Evolutionary conservation across 176 grass and related monocot species (phyloP).

Genomic region (Triticum dicoccoides): DNA sequence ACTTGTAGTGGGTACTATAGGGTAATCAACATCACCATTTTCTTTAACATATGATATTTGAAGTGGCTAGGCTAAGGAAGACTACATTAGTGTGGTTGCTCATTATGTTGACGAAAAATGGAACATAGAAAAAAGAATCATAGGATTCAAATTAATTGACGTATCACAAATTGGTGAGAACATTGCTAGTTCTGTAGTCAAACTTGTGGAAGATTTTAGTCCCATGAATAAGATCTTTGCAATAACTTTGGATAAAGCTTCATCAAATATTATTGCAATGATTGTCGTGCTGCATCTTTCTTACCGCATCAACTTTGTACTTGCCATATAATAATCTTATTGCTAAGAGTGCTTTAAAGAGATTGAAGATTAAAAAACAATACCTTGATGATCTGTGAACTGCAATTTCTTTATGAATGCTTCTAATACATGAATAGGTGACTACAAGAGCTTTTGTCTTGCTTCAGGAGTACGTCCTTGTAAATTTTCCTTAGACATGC

Average conservation of each 20-base stretch:
- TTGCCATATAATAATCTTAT: neutral
- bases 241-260: neutral
- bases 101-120: too few relatives aligned
- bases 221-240: too few relatives aligned
- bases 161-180: too few relatives aligned
- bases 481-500: neutral
- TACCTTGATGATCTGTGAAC: neutral
- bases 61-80: too few relatives aligned
- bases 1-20: too few relatives aligned
- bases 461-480: neutral
- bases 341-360: neutral
- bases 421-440: neutral
- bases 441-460: neutral
- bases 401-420: neutral
- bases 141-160: too few relatives aligned
- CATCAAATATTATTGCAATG: neutral
- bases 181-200: too few relatives aligned
- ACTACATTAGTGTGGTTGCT: too few relatives aligned
- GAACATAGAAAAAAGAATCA: too few relatives aligned
- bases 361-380: neutral
- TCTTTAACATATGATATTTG: too few relatives aligned
- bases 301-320: neutral
- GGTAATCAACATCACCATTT: too few relatives aligned
- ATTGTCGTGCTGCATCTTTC: neutral
- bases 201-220: too few relatives aligned